Evolutionary conservation across 768 basidiomycete species (phyloP).

Genomic region (Lactarius trivialis): DNA sequence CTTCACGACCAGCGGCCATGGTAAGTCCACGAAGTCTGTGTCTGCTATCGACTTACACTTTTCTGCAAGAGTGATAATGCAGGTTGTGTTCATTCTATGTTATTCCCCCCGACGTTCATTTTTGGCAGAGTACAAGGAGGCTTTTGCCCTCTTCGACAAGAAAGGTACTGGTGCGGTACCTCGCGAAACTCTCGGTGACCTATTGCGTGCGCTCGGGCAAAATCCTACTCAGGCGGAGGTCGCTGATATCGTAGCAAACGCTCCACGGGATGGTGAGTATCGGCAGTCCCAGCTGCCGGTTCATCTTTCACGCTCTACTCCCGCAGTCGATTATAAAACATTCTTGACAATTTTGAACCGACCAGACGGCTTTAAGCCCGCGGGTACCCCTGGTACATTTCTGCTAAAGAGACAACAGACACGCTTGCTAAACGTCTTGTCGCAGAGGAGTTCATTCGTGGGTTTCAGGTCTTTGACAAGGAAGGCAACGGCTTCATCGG

Average conservation of each 20-base stretch:
- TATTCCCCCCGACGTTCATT: background rate
- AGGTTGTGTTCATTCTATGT: conserved; percentile 29
- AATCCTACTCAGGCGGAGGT: conserved; percentile 99
- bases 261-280: conserved; percentile 69
- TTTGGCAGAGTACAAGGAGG: conserved; percentile 82
- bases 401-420: background rate
- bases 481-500: conserved; percentile 90
- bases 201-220: conserved; percentile 90
- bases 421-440: background rate
- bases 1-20: too few relatives aligned
- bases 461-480: conserved; percentile 98
- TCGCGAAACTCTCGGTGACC: conserved; percentile 82
- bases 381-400: conserved; percentile 82
- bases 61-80: conserved; percentile 47
- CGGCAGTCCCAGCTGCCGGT: background rate
- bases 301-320: background rate
- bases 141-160: conserved; percentile 98
- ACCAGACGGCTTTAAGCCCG: conserved; percentile 95
- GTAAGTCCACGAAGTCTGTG: conserved; percentile 4
- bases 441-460: conserved; percentile 96
- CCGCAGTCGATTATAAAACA: conserved; percentile 84
- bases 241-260: conserved; percentile 61
- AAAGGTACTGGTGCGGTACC: conserved; percentile 88
- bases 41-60: background rate
- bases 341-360: conserved; percentile 90